phyloP scores from a whole-genome alignment of 2,329 filamentous ascomycete genomes.

The Dichotomopilus funicola region DNA sequence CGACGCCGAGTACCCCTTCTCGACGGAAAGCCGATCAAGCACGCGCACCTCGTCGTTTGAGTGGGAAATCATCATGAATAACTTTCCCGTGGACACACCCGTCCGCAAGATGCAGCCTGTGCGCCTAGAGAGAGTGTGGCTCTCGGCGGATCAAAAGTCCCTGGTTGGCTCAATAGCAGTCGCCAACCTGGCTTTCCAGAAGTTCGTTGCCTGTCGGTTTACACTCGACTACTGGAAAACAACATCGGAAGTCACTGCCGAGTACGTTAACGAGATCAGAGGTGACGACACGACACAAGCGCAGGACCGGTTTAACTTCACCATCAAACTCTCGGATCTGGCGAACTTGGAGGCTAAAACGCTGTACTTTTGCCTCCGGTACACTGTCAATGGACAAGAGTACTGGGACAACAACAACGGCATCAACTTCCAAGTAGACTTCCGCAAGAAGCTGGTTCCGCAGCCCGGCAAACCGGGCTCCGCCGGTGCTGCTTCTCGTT shows the following conservation, averaged over 20 bases:
- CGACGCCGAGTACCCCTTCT: constrained; percentile 85
- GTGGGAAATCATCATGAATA: constrained; percentile 81
- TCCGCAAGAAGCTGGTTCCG: constrained; percentile 68
- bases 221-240: constrained; percentile 99
- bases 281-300: constrained; percentile 56
- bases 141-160: constrained; percentile 81
- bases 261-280: constrained; percentile 74
- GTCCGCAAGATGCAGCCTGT: constrained; percentile 60
- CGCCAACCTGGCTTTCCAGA: constrained; percentile 83
- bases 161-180: constrained; percentile 79
- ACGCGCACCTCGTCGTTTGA: constrained; percentile 54
- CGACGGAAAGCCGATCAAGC: constrained; percentile 39
- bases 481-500: constrained; percentile 44
- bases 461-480: constrained; percentile 51
- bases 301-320: constrained; percentile 88
- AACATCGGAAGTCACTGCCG: constrained; percentile 86
- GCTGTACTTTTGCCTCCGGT: constrained; percentile 84
- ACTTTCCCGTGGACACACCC: constrained; percentile 67
- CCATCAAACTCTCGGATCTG: constrained; percentile 84
- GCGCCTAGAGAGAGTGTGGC: constrained; percentile 77
- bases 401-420: constrained; percentile 91
- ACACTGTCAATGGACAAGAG: constrained; percentile 75
- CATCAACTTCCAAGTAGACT: constrained; percentile 91
- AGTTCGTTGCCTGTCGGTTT: constrained; percentile 84
- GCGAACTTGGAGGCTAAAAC: constrained; percentile 90